A percentile compares a stretch with the other conserved stretches of the same genome.
Evolutionary conservation across 805 yeast genomes (phyloP).

Genomic region (Myxozyma neotropica): DNA sequence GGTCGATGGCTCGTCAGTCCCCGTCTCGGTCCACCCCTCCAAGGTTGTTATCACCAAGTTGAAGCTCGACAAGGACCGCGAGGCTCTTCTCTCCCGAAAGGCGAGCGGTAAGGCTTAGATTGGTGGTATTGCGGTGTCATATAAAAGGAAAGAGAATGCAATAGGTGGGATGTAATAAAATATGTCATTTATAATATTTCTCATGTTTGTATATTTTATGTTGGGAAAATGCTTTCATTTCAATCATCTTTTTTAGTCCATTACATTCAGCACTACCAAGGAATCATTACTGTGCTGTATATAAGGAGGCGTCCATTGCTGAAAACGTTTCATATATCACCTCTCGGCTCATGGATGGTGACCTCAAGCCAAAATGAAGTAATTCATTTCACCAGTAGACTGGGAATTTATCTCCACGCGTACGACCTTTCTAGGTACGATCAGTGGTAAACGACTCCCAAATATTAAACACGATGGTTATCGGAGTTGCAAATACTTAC

Average conservation of each 20-base stretch:
- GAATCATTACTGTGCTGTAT: neutral
- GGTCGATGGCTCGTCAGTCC: constrained; percentile 96
- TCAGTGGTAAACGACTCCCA: constrained; percentile 36
- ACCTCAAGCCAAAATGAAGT: neutral
- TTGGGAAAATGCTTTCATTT: constrained; percentile 14
- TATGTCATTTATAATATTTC: constrained; percentile 9
- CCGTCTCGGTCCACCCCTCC: constrained; percentile 97
- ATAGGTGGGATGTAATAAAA: constrained; percentile 20
- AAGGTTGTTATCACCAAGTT: constrained; percentile 98
- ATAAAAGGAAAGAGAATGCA: constrained; percentile 8
- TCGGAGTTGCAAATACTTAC: constrained; percentile 2
- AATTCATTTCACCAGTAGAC: neutral
- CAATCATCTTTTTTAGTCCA: constrained; percentile 1
- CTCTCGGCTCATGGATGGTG: too few species aligned
- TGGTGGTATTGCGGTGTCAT: neutral
- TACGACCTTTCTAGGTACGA: constrained; percentile 29
- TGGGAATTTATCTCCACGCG: constrained; percentile 35
- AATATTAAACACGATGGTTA: constrained; percentile 13
- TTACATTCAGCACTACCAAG: neutral
- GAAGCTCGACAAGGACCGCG: constrained; percentile 98
- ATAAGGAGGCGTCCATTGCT: neutral
- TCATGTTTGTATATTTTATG: constrained; percentile 13
- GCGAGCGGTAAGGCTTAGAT: constrained; percentile 24
- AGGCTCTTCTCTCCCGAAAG: constrained; percentile 70
- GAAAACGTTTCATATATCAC: too few species aligned